These are phyloP conservation scores for Aspergillus olivimuriae DNA, from an alignment of 495 filamentous ascomycete species.

Conservation along the genomic window DNA sequence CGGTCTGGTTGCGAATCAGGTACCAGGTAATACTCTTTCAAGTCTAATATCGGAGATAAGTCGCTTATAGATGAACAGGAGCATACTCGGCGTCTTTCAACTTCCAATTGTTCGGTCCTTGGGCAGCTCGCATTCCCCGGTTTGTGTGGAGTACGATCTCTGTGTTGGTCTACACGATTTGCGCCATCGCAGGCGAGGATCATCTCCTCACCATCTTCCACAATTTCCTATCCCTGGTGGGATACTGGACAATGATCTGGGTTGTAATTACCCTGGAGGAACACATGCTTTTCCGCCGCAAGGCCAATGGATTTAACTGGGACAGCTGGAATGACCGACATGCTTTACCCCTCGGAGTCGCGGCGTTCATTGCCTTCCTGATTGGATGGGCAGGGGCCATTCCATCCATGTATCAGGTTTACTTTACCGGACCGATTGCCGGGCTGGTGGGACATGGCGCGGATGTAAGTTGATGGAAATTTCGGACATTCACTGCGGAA, in stretches of 20 bases:
- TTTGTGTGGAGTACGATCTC: slow-evolving; percentile 43
- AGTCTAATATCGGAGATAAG: no score
- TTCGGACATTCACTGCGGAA: no score
- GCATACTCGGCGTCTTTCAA: slow-evolving; percentile 53
- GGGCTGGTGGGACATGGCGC: slow-evolving; percentile 24
- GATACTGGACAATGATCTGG: slow-evolving; percentile 52
- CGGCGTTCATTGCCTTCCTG: slow-evolving; percentile 50
- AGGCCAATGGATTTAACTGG: slow-evolving; percentile 50
- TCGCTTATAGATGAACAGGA: no score
- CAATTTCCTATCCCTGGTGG: slow-evolving; percentile 54
- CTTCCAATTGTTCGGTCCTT: slow-evolving; percentile 46
- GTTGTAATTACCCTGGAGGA: slow-evolving; percentile 48
- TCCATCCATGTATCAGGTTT: slow-evolving; percentile 56
- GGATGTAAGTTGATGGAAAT: slow-evolving; percentile 10
- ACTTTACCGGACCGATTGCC: slow-evolving; percentile 53
- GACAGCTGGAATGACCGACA: slow-evolving; percentile 44
- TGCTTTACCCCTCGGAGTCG: slow-evolving; percentile 50
- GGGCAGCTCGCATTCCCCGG: slow-evolving; percentile 38
- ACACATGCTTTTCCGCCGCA: slow-evolving; percentile 42
- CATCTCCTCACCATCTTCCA: slow-evolving; percentile 49
- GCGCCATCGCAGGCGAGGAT: slow-evolving; percentile 46
- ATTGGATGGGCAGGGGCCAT: slow-evolving; percentile 58
- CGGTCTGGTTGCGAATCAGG: neutral
- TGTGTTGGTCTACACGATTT: slow-evolving; percentile 48
- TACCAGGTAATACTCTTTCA: neutral